These are phyloP conservation scores for Phaeosphaeriaceae sp. DNA, from an alignment of 2,329 filamentous ascomycete genomes.

Conservation along the genomic window DNA sequence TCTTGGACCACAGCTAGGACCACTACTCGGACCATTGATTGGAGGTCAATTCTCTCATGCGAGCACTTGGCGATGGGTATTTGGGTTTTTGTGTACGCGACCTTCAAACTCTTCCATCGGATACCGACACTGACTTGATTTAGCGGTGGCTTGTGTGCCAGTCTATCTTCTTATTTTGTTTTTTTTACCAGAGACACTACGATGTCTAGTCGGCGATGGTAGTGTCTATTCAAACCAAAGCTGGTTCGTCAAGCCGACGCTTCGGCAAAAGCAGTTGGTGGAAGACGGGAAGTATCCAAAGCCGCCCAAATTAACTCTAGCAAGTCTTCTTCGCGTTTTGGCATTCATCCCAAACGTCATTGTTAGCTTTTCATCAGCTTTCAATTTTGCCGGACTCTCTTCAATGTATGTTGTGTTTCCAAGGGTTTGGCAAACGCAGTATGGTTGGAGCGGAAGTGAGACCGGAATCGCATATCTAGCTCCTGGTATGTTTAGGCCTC, in stretches of 20 bases:
- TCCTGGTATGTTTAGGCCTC: constrained; percentile 7
- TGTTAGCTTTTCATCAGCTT: constrained; percentile 10
- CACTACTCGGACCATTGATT: constrained; percentile 49
- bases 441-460: constrained; percentile 40
- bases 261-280: constrained; percentile 9
- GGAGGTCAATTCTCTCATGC: constrained; percentile 45
- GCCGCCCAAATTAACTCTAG: constrained; percentile 6
- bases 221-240: constrained; percentile 22
- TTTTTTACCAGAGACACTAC: constrained; percentile 52
- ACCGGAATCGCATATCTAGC: constrained; percentile 44
- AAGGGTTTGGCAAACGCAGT: constrained; percentile 23
- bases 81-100: constrained; percentile 41
- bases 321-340: constrained; percentile 7
- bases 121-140: neutral
- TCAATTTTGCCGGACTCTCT: constrained; percentile 17
- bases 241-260: constrained; percentile 7
- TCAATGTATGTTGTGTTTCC: constrained; percentile 14
- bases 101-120: neutral
- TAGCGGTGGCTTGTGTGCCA: constrained; percentile 19
- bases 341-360: constrained; percentile 15
- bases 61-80: constrained; percentile 50
- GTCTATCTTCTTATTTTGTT: constrained; percentile 32
- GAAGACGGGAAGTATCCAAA: constrained; percentile 9
- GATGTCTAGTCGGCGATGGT: constrained; percentile 51
- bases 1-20: constrained; percentile 50